Base-by-base conservation (phyloP, 768 basidiomycete species). In the Multifurca ochricompacta region DNA sequence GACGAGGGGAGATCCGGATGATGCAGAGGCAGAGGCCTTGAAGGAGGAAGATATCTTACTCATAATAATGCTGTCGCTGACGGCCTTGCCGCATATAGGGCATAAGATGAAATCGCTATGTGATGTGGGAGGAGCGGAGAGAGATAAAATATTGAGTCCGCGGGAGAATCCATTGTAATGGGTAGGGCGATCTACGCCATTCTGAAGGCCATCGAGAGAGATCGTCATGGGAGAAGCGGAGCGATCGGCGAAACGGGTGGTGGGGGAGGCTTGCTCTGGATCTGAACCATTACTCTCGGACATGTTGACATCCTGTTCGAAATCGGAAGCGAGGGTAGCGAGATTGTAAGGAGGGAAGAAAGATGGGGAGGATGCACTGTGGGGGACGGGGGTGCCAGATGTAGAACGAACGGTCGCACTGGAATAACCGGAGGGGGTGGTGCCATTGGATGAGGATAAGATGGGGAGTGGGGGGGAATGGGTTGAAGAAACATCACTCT, bases 41-140 rank as follows among this genome's bases (percentile, higher is more conserved):
- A 46, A 47, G 18, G 46, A 43, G 1, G 58, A 35, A 9, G 48
- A 36, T n/a, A 55, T 48, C 18, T 40, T 55, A 16, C 40, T 6
- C n/a, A 49, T 36, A 4, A 46, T 37, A 49, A 48, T 23, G 46
- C 16, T 14, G 25, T 61, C 60, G 31, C 31, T 61, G 47, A 53
- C 49, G 5, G 58, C 28, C 21, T 46, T 52, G 41, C 54, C 43
- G 48, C 60, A 61, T n/a, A 52, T 28, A 31, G 60, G 60, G 21
- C 60, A 61, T 10, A 52, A 31, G 32, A 55, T 31, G 25, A 40
- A 34, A 27, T 61, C 59, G 6, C 44, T n/a, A 32, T 55, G 54
- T 1, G 60, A 61, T n/a, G 60, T 61, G 23, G 60, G 47, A 23
- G 60, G 60, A 10, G 60, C 60, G 3, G 60, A 61, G 34, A 54